These are phyloP conservation scores for Tetrapisispora namnaoensis DNA, from an alignment of 805 yeast species.

Conservation along the genomic window DNA sequence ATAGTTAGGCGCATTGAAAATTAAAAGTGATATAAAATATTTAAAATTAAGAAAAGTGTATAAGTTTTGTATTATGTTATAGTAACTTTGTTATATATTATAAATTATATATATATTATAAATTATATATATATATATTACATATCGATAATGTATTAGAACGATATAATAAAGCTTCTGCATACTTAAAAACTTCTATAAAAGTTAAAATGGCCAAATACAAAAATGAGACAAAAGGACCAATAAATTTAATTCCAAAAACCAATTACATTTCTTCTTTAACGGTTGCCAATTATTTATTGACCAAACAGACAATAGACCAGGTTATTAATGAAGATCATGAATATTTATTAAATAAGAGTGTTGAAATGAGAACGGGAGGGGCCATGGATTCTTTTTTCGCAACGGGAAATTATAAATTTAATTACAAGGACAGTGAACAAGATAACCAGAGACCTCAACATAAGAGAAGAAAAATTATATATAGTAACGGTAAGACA, in stretches of 20 bases:
- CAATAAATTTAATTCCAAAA: conserved; percentile 23
- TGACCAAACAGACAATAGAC: conserved; percentile 25
- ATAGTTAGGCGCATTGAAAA: too few species aligned
- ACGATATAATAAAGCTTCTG: too few species aligned
- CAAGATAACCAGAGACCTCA: neutral
- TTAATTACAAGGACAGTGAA: neutral
- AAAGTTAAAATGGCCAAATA: neutral
- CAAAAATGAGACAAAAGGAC: conserved; percentile 26
- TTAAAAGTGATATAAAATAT: too few species aligned
- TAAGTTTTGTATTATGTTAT: too few species aligned
- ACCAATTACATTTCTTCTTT: conserved; percentile 23
- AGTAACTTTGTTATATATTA: too few species aligned
- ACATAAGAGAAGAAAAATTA: neutral
- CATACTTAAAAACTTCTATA: neutral
- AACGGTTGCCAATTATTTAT: conserved; percentile 22
- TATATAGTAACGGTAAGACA: neutral
- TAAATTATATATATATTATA: too few species aligned
- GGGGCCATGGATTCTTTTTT: conserved; percentile 23
- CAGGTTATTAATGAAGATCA: conserved; percentile 29
- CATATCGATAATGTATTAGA: too few species aligned
- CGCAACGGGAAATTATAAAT: neutral
- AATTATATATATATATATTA: too few species aligned
- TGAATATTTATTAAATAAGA: conserved; percentile 27
- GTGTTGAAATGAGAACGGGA: conserved; percentile 24
- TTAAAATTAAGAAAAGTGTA: too few species aligned